Percentiles rank a stretch among this genome's conserved stretches.
phyloP scores from a whole-genome alignment of 2,329 filamentous ascomycete genomes.

The Pyrenochaeta sp. region DNA sequence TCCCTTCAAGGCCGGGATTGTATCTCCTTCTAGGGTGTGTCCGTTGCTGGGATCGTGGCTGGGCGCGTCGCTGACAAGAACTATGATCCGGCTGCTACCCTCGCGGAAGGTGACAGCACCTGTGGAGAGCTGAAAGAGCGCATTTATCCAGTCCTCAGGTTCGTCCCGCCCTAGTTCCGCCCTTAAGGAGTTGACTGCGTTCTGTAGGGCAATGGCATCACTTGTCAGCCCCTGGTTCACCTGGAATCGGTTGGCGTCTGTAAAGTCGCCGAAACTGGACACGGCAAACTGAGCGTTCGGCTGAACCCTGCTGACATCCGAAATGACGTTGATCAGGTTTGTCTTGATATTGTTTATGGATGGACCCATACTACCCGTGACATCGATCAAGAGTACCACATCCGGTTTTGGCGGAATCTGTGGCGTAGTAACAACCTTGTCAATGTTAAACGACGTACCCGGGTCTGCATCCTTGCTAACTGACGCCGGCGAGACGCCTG shows the following conservation, averaged over 20 bases:
- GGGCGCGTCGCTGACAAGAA: not conserved
- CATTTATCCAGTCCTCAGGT: not conserved
- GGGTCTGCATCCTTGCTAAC: not conserved
- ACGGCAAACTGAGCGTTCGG: not conserved
- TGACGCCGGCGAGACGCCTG: not conserved
- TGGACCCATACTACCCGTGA: not conserved
- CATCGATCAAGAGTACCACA: constrained; percentile 1
- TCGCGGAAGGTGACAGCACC: not conserved
- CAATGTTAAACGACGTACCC: not conserved
- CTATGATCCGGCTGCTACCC: not conserved
- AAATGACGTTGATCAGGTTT: not conserved
- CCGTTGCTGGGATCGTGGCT: not conserved
- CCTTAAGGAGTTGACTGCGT: not conserved
- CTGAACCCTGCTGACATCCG: not conserved
- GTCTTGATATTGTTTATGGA: not conserved
- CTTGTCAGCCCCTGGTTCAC: not conserved
- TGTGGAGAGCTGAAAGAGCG: not conserved
- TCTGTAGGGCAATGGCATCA: not conserved
- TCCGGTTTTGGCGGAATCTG: not conserved
- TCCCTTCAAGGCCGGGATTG: not conserved
- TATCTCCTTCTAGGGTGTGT: not conserved
- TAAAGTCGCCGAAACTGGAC: not conserved
- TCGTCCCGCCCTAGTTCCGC: not conserved
- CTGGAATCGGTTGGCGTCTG: not conserved
- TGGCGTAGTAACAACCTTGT: not conserved